These are phyloP conservation scores for Neonothopanus nambi DNA, from an alignment of 1,284 basidiomycete species.

Conservation along the genomic window DNA sequence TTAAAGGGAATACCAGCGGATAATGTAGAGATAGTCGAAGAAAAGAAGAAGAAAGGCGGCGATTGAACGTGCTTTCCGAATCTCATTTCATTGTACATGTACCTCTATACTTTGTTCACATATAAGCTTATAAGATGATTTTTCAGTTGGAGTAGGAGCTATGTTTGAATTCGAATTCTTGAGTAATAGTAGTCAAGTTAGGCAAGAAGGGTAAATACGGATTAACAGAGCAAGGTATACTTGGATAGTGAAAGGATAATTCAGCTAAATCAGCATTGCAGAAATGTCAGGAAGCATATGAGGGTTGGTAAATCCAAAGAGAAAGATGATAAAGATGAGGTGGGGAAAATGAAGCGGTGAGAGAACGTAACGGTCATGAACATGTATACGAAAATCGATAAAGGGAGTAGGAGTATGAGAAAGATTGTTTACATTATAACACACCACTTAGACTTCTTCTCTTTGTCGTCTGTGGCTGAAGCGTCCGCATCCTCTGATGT, in stretches of 20 bases:
- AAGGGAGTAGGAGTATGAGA: neutral
- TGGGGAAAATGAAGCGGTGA: too few species aligned
- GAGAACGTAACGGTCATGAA: constrained; percentile 5
- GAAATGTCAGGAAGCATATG: too few species aligned
- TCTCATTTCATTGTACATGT: too few species aligned
- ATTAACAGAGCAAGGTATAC: too few species aligned
- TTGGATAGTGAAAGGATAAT: too few species aligned
- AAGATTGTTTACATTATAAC: constrained; percentile 13
- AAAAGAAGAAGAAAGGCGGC: constrained; percentile 36
- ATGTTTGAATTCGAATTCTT: too few species aligned
- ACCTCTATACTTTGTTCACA: too few species aligned
- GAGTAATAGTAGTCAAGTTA: too few species aligned
- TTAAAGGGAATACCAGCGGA: constrained; percentile 36
- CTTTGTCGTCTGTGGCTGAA: constrained; percentile 3
- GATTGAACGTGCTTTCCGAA: constrained; percentile 13
- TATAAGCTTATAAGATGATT: too few species aligned
- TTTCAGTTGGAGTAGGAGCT: too few species aligned
- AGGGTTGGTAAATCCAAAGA: neutral
- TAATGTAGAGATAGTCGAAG: constrained; percentile 36
- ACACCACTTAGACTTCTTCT: constrained; percentile 19
- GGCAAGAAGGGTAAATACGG: too few species aligned
- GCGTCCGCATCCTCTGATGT: neutral
- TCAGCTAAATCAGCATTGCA: too few species aligned
- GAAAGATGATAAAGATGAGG: neutral
- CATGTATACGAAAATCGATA: neutral